Evolutionary conservation across 164 flowering plant genomes (phyloP).

Genomic region (Brasenia schreberi): DNA sequence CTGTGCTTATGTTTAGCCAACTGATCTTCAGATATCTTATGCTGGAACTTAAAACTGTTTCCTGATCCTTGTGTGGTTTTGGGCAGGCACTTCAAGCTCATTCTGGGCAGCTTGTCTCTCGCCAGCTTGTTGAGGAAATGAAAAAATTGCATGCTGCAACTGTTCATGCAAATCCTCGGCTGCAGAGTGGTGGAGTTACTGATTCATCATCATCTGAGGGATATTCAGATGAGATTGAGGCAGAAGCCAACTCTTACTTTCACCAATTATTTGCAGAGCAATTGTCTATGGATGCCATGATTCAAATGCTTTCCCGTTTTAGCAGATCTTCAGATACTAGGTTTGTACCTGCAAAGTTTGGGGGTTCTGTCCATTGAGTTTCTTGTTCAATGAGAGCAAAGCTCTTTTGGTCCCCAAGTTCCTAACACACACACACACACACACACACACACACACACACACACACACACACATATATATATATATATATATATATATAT

Average conservation of each 20-base stretch:
- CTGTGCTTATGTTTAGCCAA: neutral
- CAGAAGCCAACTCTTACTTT: conserved; percentile 77
- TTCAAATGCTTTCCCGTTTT: conserved; percentile 79
- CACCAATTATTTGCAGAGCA: conserved; percentile 76
- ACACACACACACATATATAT: neutral
- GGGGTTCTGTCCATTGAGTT: neutral
- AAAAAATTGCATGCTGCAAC: conserved; percentile 37
- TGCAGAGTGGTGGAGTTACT: conserved; percentile 38
- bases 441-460: neutral
- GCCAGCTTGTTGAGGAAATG: conserved; percentile 53
- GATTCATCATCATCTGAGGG: conserved; percentile 53
- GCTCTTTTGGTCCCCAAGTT: no score
- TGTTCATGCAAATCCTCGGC: conserved; percentile 28
- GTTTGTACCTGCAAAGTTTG: conserved; percentile 14
- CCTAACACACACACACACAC: no score
- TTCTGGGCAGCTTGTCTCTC: conserved; percentile 29
- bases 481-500: conserved; percentile 1
- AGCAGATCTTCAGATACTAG: conserved; percentile 76
- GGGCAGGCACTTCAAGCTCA: conserved; percentile 67
- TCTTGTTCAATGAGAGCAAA: neutral
- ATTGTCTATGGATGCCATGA: conserved; percentile 60
- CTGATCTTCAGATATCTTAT: neutral
- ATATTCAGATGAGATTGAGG: conserved; percentile 64
- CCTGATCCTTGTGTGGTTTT: neutral
- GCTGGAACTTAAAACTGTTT: neutral